A percentile compares a stretch with the other conserved stretches of the same genome.
Evolutionary conservation across 2,329 filamentous ascomycete species (phyloP).

Genomic region (Colletotrichum tofieldiae): DNA sequence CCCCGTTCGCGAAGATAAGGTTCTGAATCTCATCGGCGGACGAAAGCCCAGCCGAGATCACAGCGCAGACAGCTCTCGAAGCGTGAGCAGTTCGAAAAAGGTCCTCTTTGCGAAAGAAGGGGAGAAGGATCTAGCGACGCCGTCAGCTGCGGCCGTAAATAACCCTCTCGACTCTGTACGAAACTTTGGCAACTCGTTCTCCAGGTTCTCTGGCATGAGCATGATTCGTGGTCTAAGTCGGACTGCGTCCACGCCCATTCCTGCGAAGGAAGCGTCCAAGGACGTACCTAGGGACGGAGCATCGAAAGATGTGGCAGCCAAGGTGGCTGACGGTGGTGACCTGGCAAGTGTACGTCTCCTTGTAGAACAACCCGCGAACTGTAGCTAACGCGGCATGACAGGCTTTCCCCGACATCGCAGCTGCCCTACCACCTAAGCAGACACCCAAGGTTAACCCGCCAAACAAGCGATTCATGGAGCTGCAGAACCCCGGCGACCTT

Average conservation of each 20-base stretch:
- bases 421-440: constrained; percentile 69
- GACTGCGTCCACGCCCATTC: constrained; percentile 59
- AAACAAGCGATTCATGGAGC: constrained; percentile 80
- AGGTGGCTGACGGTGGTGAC: constrained; percentile 67
- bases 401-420: constrained; percentile 75
- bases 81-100: constrained; percentile 73
- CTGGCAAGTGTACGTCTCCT: constrained; percentile 67
- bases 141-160: constrained; percentile 22
- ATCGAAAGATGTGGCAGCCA: constrained; percentile 53
- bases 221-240: constrained; percentile 84
- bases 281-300: constrained; percentile 43
- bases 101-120: constrained; percentile 65
- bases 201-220: constrained; percentile 82
- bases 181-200: constrained; percentile 84
- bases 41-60: constrained; percentile 75
- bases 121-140: constrained; percentile 52
- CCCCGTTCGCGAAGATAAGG: constrained; percentile 70
- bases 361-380: not conserved
- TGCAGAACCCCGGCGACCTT: constrained; percentile 79
- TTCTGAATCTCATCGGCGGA: constrained; percentile 81
- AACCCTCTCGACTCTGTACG: constrained; percentile 82
- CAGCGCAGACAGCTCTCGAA: constrained; percentile 82
- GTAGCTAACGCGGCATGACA: constrained; percentile 48
- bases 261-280: constrained; percentile 47
- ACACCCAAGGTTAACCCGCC: constrained; percentile 74